Conservation (phyloP, 768 basidiomycete genomes). For the Pleurotus platypus region DNA sequence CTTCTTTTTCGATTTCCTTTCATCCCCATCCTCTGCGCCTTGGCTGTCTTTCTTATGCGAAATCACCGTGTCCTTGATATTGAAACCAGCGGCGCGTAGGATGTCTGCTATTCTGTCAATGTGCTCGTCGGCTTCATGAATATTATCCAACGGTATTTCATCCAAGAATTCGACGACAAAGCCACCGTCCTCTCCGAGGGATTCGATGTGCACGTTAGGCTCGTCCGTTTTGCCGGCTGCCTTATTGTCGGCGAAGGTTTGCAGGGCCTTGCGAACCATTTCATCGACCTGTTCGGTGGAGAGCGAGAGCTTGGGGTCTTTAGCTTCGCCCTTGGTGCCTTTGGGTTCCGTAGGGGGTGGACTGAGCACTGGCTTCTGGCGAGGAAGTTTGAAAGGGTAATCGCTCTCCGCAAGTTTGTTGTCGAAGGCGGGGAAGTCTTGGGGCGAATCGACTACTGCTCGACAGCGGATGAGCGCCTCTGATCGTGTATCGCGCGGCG, state of each 20-base stretch:
- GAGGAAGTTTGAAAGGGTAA: constrained; percentile 50
- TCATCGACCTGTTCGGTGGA: constrained; percentile 13
- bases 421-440: constrained; percentile 20
- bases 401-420: constrained; percentile 45
- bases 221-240: not conserved
- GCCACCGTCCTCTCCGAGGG: constrained; percentile 35
- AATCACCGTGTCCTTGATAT: constrained; percentile 35
- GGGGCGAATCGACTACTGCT: constrained; percentile 53
- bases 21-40: constrained; percentile 24
- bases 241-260: constrained; percentile 21
- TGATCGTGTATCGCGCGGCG: constrained; percentile 59
- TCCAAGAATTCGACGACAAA: constrained; percentile 43
- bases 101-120: constrained; percentile 41
- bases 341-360: constrained; percentile 25
- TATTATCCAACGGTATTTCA: constrained; percentile 35
- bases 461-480: constrained; percentile 78
- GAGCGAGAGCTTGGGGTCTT: not conserved
- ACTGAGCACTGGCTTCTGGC: constrained; percentile 46
- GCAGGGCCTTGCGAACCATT: constrained; percentile 22
- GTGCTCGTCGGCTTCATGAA: constrained; percentile 28
- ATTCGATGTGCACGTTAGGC: constrained; percentile 37
- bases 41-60: constrained; percentile 21
- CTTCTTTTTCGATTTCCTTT: constrained; percentile 25
- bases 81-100: constrained; percentile 50
- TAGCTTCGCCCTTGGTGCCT: constrained; percentile 10